A percentile compares a stretch with the other conserved stretches of the same genome.
Conservation (phyloP, 352 stramenopile species). For the Phytophthora ohioensis region DNA sequence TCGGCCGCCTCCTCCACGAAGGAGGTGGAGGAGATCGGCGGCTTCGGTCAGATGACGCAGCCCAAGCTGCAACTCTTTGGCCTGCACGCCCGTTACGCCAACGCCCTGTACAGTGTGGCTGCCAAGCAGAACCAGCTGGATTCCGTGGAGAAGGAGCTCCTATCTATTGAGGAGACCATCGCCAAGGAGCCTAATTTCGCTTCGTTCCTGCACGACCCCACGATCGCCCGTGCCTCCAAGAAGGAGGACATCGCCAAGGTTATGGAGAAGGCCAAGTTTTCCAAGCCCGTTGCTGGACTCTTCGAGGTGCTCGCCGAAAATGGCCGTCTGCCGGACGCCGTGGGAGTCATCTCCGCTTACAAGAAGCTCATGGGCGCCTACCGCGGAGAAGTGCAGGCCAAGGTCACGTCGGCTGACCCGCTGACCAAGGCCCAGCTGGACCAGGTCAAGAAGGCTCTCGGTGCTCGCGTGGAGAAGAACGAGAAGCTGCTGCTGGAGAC, state of each 20-base stretch:
- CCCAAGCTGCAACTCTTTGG: constrained; percentile 96
- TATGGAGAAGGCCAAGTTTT: constrained; percentile 93
- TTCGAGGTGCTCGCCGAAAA: constrained; percentile 98
- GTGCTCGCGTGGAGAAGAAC: constrained; percentile 83
- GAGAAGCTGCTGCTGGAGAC: constrained; percentile 94
- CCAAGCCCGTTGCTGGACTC: constrained; percentile 94
- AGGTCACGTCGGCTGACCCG: constrained; percentile 96
- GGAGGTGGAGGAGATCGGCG: constrained; percentile 72
- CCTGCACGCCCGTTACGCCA: constrained; percentile 96
- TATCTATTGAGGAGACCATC: constrained; percentile 86
- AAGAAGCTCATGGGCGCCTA: constrained; percentile 96
- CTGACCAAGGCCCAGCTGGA: constrained; percentile 94
- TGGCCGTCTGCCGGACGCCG: constrained; percentile 91
- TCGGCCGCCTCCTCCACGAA: constrained; percentile 43
- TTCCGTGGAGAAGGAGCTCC: constrained; percentile 89
- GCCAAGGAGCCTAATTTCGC: constrained; percentile 91
- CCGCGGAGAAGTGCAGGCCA: constrained; percentile 95
- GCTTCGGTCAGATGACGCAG: constrained; percentile 86
- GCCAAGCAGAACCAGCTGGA: constrained; percentile 89
- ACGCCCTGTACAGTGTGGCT: constrained; percentile 96
- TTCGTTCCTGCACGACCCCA: constrained; percentile 96
- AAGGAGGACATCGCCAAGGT: constrained; percentile 93
- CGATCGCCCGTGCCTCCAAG: constrained; percentile 95
- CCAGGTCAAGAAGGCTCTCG: constrained; percentile 94
- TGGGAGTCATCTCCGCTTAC: constrained; percentile 91